Conservation (phyloP, 495 filamentous ascomycete genomes). For the Penicillium desertorum region DNA sequence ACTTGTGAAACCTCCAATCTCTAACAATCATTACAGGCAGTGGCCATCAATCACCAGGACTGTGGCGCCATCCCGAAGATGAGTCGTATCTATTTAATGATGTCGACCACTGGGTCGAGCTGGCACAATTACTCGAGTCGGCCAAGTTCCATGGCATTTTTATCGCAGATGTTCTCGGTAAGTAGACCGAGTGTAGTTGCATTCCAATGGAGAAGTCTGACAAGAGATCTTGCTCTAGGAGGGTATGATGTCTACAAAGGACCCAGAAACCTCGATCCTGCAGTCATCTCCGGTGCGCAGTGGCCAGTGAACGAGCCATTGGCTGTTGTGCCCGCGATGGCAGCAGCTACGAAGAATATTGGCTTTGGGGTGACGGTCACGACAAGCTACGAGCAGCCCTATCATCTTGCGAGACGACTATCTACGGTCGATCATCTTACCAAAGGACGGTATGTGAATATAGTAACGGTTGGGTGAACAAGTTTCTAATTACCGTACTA, state of each 20-base stretch:
- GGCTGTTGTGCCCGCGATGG: conserved; percentile 47
- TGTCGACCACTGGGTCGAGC: conserved; percentile 49
- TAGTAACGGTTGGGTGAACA: not conserved
- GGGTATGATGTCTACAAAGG: conserved; percentile 69
- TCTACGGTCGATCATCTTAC: conserved; percentile 68
- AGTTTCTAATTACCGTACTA: not conserved
- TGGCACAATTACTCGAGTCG: conserved; percentile 49
- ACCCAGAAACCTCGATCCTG: conserved; percentile 55
- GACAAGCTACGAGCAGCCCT: conserved; percentile 69
- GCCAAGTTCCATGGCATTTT: conserved; percentile 59
- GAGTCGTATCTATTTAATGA: conserved; percentile 55
- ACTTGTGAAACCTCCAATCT: not conserved
- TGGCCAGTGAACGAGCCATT: conserved; percentile 63
- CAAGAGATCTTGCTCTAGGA: conserved; percentile 20
- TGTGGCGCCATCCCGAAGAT: conserved; percentile 56
- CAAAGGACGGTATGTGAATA: conserved; percentile 53
- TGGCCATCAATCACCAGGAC: conserved; percentile 54
- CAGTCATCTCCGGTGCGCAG: conserved; percentile 60
- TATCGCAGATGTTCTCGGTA: conserved; percentile 54
- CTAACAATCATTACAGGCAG: conserved; percentile 32
- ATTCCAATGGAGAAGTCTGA: not conserved
- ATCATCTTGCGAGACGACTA: conserved; percentile 63
- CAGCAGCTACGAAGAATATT: conserved; percentile 59
- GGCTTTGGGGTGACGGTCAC: conserved; percentile 70
- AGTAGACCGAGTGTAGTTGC: not conserved